Evolutionary conservation across 805 yeast genomes (phyloP).

Genomic region (Candida dendrica): DNA sequence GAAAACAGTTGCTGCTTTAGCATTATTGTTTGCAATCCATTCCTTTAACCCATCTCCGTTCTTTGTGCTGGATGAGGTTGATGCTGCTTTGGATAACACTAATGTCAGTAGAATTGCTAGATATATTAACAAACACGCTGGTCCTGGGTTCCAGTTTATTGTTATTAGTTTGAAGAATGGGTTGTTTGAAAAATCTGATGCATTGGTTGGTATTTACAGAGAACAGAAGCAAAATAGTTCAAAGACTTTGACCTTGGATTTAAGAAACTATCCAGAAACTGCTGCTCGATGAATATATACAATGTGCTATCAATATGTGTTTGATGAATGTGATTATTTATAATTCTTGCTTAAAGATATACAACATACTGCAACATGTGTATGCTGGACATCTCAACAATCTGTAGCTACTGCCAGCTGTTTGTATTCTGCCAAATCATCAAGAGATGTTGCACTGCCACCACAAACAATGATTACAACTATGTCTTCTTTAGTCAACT

Average conservation of each 20-base stretch:
- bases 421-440: constrained; percentile 18
- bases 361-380: no score
- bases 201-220: constrained; percentile 87
- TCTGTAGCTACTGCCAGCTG: not conserved
- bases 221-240: constrained; percentile 72
- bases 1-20: constrained; percentile 92
- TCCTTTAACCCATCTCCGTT: constrained; percentile 91
- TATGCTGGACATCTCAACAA: no score
- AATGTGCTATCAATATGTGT: not conserved
- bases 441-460: constrained; percentile 31
- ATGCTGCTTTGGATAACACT: constrained; percentile 90
- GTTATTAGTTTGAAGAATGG: constrained; percentile 87
- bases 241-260: constrained; percentile 64
- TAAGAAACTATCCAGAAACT: constrained; percentile 48
- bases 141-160: constrained; percentile 80
- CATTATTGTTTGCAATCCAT: constrained; percentile 85
- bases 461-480: constrained; percentile 58
- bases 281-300: not conserved
- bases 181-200: constrained; percentile 81
- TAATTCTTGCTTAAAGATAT: no score
- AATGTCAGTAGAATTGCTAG: constrained; percentile 85
- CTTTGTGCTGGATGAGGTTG: constrained; percentile 94
- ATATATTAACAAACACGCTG: constrained; percentile 69
- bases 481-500: constrained; percentile 31
- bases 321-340: not conserved